Conservation (phyloP, 192 early-diverging fungal species). For the Paraglomus occultum region DNA sequence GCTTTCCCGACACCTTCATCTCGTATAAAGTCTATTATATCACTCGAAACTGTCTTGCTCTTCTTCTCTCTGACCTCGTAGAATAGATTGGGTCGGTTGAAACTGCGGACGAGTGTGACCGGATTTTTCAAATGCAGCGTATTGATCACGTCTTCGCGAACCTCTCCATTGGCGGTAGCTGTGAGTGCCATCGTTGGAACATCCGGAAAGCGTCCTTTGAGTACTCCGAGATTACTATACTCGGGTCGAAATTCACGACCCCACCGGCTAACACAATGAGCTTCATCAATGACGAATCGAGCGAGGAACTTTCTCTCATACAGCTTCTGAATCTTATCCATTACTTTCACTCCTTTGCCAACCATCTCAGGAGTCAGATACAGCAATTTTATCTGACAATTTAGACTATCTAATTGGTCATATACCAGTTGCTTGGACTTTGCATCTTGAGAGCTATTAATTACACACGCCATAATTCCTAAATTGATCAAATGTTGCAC, state of each 20-base stretch:
- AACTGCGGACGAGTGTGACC: constrained; percentile 74
- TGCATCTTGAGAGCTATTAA: constrained; percentile 58
- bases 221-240: constrained; percentile 73
- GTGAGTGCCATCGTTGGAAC: constrained; percentile 94
- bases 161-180: constrained; percentile 90
- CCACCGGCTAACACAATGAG: constrained; percentile 96
- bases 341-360: constrained; percentile 58
- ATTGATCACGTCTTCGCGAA: constrained; percentile 77
- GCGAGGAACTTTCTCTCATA: constrained; percentile 65
- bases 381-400: constrained; percentile 58
- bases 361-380: constrained; percentile 93
- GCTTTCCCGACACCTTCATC: constrained; percentile 72
- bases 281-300: constrained; percentile 95
- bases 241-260: constrained; percentile 97
- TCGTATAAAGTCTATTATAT: constrained; percentile 35
- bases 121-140: constrained; percentile 73
- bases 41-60: constrained; percentile 32
- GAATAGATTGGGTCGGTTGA: constrained; percentile 86
- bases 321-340: constrained; percentile 53
- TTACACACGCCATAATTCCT: constrained; percentile 39
- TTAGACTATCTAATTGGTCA: constrained; percentile 48
- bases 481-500: constrained; percentile 58
- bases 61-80: constrained; percentile 69
- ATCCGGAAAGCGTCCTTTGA: constrained; percentile 66
- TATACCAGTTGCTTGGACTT: constrained; percentile 55